Percentiles rank a stretch among this genome's conserved stretches.
These are phyloP conservation scores for Austroboletus novae-zelandiae DNA, from an alignment of 1,284 basidiomycete genomes.

Conservation along the genomic window DNA sequence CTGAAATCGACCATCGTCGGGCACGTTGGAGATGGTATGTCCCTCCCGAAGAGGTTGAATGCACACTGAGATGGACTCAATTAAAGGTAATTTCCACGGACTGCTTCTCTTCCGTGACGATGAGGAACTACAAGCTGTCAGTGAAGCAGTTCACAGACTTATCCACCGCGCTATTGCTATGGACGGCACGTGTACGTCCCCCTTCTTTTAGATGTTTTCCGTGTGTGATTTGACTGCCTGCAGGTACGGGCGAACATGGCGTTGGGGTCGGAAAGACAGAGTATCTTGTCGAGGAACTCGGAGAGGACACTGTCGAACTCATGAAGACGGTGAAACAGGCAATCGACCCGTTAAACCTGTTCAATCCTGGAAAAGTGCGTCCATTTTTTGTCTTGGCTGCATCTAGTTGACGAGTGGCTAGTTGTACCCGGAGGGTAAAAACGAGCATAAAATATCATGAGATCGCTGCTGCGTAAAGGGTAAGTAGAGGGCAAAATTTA, in stretches of 20 bases:
- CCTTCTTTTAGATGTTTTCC: neutral
- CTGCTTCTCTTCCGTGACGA: constrained; percentile 65
- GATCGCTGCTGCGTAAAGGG: no score
- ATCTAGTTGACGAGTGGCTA: constrained; percentile 7
- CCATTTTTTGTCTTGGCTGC: neutral
- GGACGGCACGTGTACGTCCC: constrained; percentile 67
- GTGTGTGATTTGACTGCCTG: constrained; percentile 5
- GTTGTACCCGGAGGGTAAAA: constrained; percentile 20
- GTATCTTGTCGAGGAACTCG: constrained; percentile 73
- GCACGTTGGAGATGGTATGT: constrained; percentile 83
- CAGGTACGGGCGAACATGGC: constrained; percentile 65
- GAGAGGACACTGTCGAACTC: constrained; percentile 70
- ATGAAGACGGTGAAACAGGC: constrained; percentile 78
- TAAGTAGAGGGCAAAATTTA: no score
- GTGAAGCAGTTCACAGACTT: constrained; percentile 64
- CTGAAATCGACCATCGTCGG: constrained; percentile 76
- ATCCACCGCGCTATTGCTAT: constrained; percentile 64
- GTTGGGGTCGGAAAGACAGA: constrained; percentile 80
- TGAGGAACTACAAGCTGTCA: constrained; percentile 54
- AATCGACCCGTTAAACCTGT: constrained; percentile 72
- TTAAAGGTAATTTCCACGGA: constrained; percentile 62
- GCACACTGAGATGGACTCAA: constrained; percentile 12
- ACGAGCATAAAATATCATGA: neutral
- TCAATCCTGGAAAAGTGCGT: constrained; percentile 79
- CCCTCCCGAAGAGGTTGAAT: constrained; percentile 20